Evolutionary conservation across 768 basidiomycete species (phyloP).

Genomic region (Tricholoma furcatifolium): DNA sequence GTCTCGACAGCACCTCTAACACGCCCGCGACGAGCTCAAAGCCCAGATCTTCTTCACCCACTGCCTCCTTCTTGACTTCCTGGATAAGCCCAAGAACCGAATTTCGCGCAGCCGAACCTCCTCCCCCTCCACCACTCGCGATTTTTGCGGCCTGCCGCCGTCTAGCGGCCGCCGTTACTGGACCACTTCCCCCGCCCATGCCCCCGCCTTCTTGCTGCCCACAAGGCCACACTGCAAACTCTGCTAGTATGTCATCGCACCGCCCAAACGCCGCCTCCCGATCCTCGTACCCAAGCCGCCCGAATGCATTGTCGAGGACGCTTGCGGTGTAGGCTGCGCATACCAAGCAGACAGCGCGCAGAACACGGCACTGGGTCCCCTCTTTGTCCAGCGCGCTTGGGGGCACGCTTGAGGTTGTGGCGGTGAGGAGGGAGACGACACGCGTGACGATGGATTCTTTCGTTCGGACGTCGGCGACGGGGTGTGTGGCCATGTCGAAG

Average conservation of each 20-base stretch:
- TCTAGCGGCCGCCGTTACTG: constrained; percentile 30
- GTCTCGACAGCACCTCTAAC: constrained; percentile 87
- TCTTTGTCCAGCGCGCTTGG: constrained; percentile 72
- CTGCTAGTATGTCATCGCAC: constrained; percentile 91
- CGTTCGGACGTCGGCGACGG: constrained; percentile 87
- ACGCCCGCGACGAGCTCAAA: constrained; percentile 94
- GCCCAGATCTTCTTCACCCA: constrained; percentile 72
- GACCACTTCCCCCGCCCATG: constrained; percentile 6
- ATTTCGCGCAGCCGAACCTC: constrained; percentile 53
- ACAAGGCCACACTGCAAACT: constrained; percentile 91
- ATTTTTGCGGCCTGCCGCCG: constrained; percentile 44
- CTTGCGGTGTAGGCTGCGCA: constrained; percentile 93
- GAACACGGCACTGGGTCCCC: constrained; percentile 75
- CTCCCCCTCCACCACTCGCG: constrained; percentile 51
- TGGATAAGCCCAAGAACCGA: constrained; percentile 70
- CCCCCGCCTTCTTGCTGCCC: constrained; percentile 37
- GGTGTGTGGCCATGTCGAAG: constrained; percentile 99
- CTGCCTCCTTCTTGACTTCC: constrained; percentile 73
- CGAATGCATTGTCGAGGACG: constrained; percentile 93
- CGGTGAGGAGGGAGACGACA: constrained; percentile 74
- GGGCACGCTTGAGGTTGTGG: constrained; percentile 80
- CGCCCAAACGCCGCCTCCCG: constrained; percentile 90
- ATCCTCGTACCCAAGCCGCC: constrained; percentile 86
- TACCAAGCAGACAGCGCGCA: constrained; percentile 81
- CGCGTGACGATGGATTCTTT: constrained; percentile 85